Base-by-base conservation (phyloP, 2,329 filamentous ascomycete genomes). In the Xylaria sp. region DNA sequence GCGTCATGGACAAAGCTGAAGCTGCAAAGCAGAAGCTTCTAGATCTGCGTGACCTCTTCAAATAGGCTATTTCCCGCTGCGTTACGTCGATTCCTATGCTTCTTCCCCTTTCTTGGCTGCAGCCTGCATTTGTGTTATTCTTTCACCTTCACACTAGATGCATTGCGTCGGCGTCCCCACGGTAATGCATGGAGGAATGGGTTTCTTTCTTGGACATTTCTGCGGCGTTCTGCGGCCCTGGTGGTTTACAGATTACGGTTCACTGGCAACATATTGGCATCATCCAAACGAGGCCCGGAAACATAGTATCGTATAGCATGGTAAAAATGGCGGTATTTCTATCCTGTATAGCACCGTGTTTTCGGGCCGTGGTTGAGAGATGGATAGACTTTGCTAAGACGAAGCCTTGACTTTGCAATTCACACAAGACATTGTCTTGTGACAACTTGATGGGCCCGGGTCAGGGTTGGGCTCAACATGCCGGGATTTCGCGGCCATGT, bases 11-110 rank as follows among this genome's bases (percentile, higher is more conserved):
- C 65, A 89, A 88, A 78, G 81, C 82, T 4, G 88, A 93, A 77
- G 84, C 87, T 0, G 89, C 90, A 6, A 88, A 89, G 81, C 85
- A 90, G 82, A 88, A 86, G 72, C 81, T 88, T 64, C 82, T 85
- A 82, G 87, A 89, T 70, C 76, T 89, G 66, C 84, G 86, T 58
- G 87, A 85, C 72, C 83, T 89, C 39, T 89, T 89, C 79, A 86
- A 84, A 77, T 87, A 56, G 76, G 60, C 48, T 32, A 2, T 30
- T 21, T 36, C 2, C 32, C 11, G 2, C 51, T 36, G 30, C 51
- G 27, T 36, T n/a, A 57, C n/a, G 47, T 67, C 57, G 19, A 30
- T 21, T 30, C 17, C 36, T 19, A n/a, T 1, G 12, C 4, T 42
- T 50, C 7, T 11, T 19, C 27, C 8, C 17, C 27, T 27, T 42